These are phyloP conservation scores for Fusarium sp. DNA, from an alignment of 2,329 filamentous ascomycete species.

Conservation along the genomic window DNA sequence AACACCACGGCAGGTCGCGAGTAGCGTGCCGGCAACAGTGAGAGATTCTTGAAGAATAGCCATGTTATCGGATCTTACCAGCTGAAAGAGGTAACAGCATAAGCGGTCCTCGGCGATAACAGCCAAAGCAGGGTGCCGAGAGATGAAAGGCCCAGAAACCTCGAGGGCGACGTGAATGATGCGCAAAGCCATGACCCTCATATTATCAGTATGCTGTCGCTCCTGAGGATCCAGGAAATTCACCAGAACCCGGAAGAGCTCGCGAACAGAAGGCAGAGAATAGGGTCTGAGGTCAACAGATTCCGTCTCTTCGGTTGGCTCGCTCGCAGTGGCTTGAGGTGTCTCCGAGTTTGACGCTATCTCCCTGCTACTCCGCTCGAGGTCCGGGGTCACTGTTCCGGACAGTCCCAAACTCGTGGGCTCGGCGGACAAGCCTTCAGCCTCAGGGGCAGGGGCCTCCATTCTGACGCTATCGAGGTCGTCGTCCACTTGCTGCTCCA, in stretches of 20 bases:
- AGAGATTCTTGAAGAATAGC: slow-evolving; percentile 92
- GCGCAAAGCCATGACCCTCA: slow-evolving; percentile 96
- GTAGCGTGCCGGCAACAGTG: slow-evolving; percentile 88
- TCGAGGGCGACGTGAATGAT: slow-evolving; percentile 98
- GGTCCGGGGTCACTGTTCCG: slow-evolving; percentile 32
- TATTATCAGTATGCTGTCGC: slow-evolving; percentile 89
- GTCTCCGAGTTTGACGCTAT: slow-evolving; percentile 63
- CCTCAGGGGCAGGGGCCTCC: slow-evolving; percentile 58
- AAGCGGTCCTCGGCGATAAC: slow-evolving; percentile 91
- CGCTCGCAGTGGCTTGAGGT: slow-evolving; percentile 36
- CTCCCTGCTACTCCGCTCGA: slow-evolving; percentile 58
- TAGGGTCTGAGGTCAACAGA: slow-evolving; percentile 82
- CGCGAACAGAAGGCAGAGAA: slow-evolving; percentile 91
- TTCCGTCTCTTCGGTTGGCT: slow-evolving; percentile 56
- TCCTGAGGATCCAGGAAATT: slow-evolving; percentile 95
- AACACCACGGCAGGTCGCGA: slow-evolving; percentile 90
- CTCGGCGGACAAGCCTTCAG: slow-evolving; percentile 34
- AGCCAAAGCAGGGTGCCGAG: slow-evolving; percentile 89
- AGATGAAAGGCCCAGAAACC: slow-evolving; percentile 94
- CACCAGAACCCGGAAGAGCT: slow-evolving; percentile 93
- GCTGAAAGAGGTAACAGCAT: slow-evolving; percentile 94
- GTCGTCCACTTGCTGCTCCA: slow-evolving; percentile 75
- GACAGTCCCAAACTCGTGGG: slow-evolving; percentile 32
- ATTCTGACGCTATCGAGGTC: slow-evolving; percentile 85
- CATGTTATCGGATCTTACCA: slow-evolving; percentile 96